Base-by-base conservation (phyloP, 2,329 filamentous ascomycete species). In the Fusarium sp. region DNA sequence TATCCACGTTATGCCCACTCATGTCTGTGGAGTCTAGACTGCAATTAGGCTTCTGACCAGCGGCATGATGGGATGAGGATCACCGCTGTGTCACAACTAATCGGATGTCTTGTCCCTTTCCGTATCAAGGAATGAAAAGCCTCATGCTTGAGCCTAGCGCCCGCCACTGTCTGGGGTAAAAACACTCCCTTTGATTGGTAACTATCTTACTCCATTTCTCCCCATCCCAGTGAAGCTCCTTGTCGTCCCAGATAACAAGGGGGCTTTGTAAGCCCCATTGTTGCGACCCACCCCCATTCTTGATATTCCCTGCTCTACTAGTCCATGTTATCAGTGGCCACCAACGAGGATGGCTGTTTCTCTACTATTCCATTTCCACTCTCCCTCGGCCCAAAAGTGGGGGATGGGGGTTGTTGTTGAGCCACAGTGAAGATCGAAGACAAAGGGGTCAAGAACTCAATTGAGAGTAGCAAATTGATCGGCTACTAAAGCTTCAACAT, bases 401-500 rank as follows among this genome's bases (percentile, higher is more conserved):
- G 52, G 52, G 52, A 55, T 49, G 52, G 42, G 42, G 42, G 36
- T 36, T 31, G 21, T 26, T 33, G 19, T 28, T 11, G 13, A 36
- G 34, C 38, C 7, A n/a, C 4, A 15, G 26, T 45, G 17, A 28
- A 7, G 14, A 34, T 33, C 6, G 7, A 46, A 34, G 28, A 49
- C 21, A 54, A 49, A 33, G 33, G 24, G 33, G 19, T 22, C 10
- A 22, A 36, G 33, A 34, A 15, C 44, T 21, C 28, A 33, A 17
- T 31, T 19, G 19, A 10, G 22, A 10, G 13, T 21, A n/a, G 31
- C 21, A 11, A 49, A 19, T 49, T 49, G 21, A 55, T 22, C 42
- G 22, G 42, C 52, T 55, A 55, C 52, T 55, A 55, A 55, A 55
- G 52, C 52, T 55, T 55, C 42, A 50, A 13, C 52, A 49, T 49